Base-by-base conservation (phyloP, 495 filamentous ascomycete genomes). In the Xylaria intraflava region DNA sequence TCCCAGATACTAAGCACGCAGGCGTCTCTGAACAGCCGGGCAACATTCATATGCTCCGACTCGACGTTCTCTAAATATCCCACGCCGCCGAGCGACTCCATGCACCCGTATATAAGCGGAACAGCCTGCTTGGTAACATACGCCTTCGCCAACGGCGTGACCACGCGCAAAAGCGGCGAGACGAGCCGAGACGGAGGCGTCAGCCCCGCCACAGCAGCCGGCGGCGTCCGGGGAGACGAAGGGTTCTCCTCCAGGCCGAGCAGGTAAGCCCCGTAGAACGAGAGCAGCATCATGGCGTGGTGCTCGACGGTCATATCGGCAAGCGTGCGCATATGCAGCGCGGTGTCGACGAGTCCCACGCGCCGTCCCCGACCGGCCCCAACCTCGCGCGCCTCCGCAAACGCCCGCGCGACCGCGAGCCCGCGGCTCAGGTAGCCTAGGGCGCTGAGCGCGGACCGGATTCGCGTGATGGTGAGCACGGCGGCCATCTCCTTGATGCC, bases 71-170 rank as follows among this genome's bases (percentile, higher is more conserved):
- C 85, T 53, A 85, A 78, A 53, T 85, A 87, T 1, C 85, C 83
- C 8, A 87, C 79, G 20, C 84, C 84, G 14, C 85, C 85, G 47
- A 89, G 77, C 1, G 77, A 74, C 65, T 88, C 84, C 67, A 85
- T 83, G 36, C 77, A 82, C 47, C 82, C 80, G 27, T 78, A 76
- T 38, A 87, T 66, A 0, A 77, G 81, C 0, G 57, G 44, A 19
- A 80, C 72, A 22, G 53, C 56, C 27, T 58, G 54, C 43, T 79
- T 78, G 47, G 77, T 78, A 2, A 78, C 74, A 6, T 80, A 69
- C 4, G 83, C 82, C 62, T 88, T 88, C 9, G 76, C 62, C 16
- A 81, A 67, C 6, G 85, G 82, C 0, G 83, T 85, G 11, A 89
- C 57, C 1, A 80, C 67, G 9, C 85, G 78, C 40, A 87, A 75